Conservation (phyloP, 2,329 filamentous ascomycete genomes). For the Graphilbum fragrans region DNA sequence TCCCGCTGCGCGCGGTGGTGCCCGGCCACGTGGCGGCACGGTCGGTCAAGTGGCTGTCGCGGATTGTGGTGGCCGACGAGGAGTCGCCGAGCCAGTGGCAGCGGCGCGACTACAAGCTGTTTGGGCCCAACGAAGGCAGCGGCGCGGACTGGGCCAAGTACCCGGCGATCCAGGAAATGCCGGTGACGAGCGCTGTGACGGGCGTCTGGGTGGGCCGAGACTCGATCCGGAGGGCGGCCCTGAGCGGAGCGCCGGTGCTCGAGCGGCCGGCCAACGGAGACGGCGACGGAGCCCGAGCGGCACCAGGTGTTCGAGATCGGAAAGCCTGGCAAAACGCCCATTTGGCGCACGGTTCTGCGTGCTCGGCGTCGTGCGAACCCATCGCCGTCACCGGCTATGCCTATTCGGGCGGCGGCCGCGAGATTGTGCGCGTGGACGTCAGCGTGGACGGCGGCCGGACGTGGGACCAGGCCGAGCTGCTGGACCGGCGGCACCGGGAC, state of each 20-base stretch:
- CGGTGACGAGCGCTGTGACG: conserved; percentile 56
- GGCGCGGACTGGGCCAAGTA: conserved; percentile 51
- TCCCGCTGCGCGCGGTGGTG: conserved; percentile 48
- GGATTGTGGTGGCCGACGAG: conserved; percentile 51
- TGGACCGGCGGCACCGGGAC: conserved; percentile 20
- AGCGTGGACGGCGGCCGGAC: conserved; percentile 49
- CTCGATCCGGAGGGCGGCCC: conserved; percentile 13
- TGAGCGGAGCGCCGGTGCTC: too few relatives aligned
- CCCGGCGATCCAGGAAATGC: conserved; percentile 55
- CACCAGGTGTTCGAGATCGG: conserved; percentile 8
- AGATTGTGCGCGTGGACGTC: conserved; percentile 56
- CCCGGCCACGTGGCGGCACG: conserved; percentile 55
- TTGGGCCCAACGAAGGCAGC: conserved; percentile 47
- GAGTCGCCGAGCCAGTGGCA: conserved; percentile 57
- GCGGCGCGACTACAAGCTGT: conserved; percentile 55
- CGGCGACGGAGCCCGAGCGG: conserved; percentile 4
- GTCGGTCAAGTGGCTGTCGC: conserved; percentile 57
- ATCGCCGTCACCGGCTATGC: conserved; percentile 49
- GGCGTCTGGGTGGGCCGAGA: conserved; percentile 27
- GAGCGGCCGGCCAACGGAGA: neutral
- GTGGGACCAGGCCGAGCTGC: conserved; percentile 51
- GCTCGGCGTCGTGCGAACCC: conserved; percentile 2
- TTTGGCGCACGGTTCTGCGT: neutral
- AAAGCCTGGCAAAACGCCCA: conserved; percentile 9
- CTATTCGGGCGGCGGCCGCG: conserved; percentile 54